Percentiles rank a stretch among this genome's conserved stretches.
phyloP scores from a whole-genome alignment of 768 basidiomycete genomes.

The Amanita subjunquillea region DNA sequence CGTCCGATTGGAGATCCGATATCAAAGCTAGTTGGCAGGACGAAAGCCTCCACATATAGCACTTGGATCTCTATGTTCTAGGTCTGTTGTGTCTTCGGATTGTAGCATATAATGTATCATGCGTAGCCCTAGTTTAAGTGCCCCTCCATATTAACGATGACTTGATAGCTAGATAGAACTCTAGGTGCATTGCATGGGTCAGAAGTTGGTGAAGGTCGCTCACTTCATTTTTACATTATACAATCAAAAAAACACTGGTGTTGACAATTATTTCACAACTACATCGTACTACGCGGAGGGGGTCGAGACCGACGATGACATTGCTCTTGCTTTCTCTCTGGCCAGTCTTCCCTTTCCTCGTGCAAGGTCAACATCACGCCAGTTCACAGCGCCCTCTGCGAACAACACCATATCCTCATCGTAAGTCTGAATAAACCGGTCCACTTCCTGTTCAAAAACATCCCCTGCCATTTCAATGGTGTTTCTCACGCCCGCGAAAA shows the following conservation, averaged over 20 bases:
- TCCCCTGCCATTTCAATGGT: conserved; percentile 14
- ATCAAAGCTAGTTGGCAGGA: not conserved
- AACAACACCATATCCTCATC: conserved; percentile 38
- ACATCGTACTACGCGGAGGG: not conserved
- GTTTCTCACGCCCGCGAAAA: conserved; percentile 49
- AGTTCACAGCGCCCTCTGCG: conserved; percentile 39
- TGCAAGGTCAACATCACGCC: conserved; percentile 59
- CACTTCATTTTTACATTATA: too few relatives aligned
- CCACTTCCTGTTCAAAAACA: conserved; percentile 36
- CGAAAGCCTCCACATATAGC: not conserved
- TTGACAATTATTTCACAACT: not conserved
- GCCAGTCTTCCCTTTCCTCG: conserved; percentile 69
- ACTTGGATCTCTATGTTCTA: not conserved
- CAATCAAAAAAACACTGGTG: too few relatives aligned
- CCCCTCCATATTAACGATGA: not conserved
- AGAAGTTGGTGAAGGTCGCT: too few relatives aligned
- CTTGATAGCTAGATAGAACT: not conserved
- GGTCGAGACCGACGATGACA: too few relatives aligned
- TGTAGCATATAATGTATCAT: not conserved
- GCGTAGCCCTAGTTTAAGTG: not conserved
- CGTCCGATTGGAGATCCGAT: too few relatives aligned
- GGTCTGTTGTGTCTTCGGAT: not conserved
- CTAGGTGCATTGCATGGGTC: too few relatives aligned
- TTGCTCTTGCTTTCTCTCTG: conserved; percentile 42
- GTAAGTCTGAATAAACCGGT: conserved; percentile 39